Base-by-base conservation (phyloP, 176 grass and related monocot species). In the Musa schizocarpa region DNA sequence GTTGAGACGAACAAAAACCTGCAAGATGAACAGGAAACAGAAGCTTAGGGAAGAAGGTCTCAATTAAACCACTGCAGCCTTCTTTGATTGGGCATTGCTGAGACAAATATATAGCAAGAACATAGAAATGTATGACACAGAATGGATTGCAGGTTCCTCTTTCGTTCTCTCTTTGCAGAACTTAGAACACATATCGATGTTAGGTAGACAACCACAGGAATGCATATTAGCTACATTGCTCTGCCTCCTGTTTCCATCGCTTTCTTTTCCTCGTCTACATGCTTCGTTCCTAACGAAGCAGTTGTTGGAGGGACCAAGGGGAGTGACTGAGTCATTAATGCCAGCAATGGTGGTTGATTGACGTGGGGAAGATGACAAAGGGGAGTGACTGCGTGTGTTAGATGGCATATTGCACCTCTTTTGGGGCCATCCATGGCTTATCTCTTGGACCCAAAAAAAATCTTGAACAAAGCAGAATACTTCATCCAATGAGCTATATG, bases 311-410 rank as follows among this genome's bases (percentile, higher is more conserved):
- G 3, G 29, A 22, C 22, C 22, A 22, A 22, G 22, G 22, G 22
- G 22, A 22, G 22, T 22, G 22, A 22, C 22, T 79, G 79, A 81
- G 70, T 34, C 53, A 81, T 88, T 81, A 85, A 87, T 89, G 92
- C 75, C 23, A 77, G 71, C 81, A 85, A 89, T 83, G 72, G 86
- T 96, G 78, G 92, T 92, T 89, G 89, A 80, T 73, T 58, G 79
- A 76, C 76, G 34, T 59, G 54, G 49, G 69, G 78, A 82, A 57
- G 78, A 62, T 14, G 78, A 75, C 76, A 11, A 70, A 72, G 67
- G 67, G 78, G 82, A 86, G 86, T 84, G 68, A 87, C 81, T 85
- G 76, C 71, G 83, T 73, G 63, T 57, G 67, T 72, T 81, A 68
- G 77, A 86, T 81, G 68, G 66, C 79, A 78, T 53, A 76, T 27